These are phyloP conservation scores for Marasmius oreades DNA, from an alignment of 1,284 basidiomycete species.

Conservation along the genomic window DNA sequence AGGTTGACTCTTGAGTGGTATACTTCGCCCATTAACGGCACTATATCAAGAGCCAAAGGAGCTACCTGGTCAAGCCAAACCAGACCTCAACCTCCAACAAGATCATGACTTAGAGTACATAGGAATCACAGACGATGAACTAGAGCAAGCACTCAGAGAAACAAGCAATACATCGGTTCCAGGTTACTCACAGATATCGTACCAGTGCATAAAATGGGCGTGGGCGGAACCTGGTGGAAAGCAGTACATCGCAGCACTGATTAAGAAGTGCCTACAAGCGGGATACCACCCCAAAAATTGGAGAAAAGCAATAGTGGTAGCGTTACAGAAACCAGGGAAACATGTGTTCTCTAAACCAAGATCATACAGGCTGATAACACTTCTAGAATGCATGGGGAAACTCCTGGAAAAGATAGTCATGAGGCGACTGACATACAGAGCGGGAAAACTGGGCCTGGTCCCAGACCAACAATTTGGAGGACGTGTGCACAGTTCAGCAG, in stretches of 20 bases:
- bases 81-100: constrained; percentile 7
- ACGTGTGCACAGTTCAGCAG: constrained; percentile 17
- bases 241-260: constrained; percentile 10
- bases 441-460: constrained; percentile 17
- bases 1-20: too few species aligned
- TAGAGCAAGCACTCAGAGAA: constrained; percentile 13
- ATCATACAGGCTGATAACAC: constrained; percentile 24
- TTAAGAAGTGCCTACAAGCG: constrained; percentile 20
- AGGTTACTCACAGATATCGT: constrained; percentile 15
- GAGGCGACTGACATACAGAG: constrained; percentile 17
- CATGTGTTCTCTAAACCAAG: constrained; percentile 24
- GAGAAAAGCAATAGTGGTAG: constrained; percentile 19
- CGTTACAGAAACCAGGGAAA: constrained; percentile 23
- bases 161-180: constrained; percentile 15
- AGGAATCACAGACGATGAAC: constrained; percentile 15
- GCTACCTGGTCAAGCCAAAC: constrained; percentile 8
- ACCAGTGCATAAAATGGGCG: constrained; percentile 17
- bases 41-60: constrained; percentile 21
- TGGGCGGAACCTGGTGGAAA: not conserved
- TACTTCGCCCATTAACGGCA: too few species aligned
- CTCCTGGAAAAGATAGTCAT: constrained; percentile 24
- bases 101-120: constrained; percentile 13
- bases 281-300: too few species aligned
- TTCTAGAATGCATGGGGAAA: constrained; percentile 27
- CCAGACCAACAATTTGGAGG: constrained; percentile 25